A percentile compares a stretch with the other conserved stretches of the same genome.
Evolutionary conservation across 2,329 filamentous ascomycete genomes (phyloP).

Genomic region (Aspergillus jensenii): DNA sequence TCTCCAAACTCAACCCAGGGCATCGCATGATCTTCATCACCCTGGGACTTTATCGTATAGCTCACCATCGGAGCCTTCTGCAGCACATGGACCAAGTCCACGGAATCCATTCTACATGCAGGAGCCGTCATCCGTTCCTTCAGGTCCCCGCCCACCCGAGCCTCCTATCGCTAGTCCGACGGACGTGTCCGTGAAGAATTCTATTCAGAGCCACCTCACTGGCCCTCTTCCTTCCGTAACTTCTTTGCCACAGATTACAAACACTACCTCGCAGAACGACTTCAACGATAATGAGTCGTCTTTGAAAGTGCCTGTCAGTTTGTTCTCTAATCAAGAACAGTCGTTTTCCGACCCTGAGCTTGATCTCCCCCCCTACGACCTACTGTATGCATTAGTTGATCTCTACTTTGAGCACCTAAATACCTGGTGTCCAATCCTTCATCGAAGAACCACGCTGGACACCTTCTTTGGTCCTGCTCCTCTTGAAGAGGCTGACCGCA

Average conservation of each 20-base stretch:
- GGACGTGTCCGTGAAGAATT: conserved; percentile 30
- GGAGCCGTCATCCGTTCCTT: conserved; percentile 54
- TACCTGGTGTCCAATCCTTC: conserved; percentile 86
- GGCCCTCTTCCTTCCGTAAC: conserved; percentile 22
- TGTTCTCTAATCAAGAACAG: conserved; percentile 51
- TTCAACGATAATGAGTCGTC: conserved; percentile 50
- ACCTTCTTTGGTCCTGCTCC: conserved; percentile 75
- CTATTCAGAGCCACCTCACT: conserved; percentile 23
- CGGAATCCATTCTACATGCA: conserved; percentile 63
- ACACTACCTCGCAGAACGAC: conserved; percentile 25
- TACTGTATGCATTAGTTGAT: conserved; percentile 71
- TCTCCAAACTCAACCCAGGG: conserved; percentile 33
- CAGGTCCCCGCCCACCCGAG: conserved; percentile 48
- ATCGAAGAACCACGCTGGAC: conserved; percentile 78
- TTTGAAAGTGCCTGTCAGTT: conserved; percentile 60
- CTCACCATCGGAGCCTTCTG: conserved; percentile 54
- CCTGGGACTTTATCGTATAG: conserved; percentile 31
- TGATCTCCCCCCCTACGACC: conserved; percentile 72
- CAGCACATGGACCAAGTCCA: conserved; percentile 53
- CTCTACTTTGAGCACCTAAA: conserved; percentile 79
- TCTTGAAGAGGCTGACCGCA: conserved; percentile 76
- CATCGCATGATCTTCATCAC: conserved; percentile 26
- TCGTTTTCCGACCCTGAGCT: conserved; percentile 55
- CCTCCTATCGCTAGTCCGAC: conserved; percentile 42
- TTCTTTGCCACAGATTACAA: conserved; percentile 25